Evolutionary conservation across 441 rosid species (phyloP).

Genomic region (Cnidoscolus chayamansa): DNA sequence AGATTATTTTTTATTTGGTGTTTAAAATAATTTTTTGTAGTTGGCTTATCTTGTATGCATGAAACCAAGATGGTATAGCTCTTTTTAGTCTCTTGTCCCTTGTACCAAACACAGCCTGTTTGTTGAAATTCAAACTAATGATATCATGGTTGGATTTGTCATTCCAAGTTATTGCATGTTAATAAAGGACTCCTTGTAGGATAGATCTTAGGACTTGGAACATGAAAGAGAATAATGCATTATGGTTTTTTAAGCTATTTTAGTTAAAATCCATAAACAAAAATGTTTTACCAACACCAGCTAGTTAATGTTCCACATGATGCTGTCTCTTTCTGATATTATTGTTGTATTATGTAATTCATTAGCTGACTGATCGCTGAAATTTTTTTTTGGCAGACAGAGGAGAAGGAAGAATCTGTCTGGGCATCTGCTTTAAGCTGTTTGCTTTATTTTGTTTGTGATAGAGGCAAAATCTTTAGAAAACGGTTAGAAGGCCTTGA

Average conservation of each 20-base stretch:
- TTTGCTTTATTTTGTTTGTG: constrained; percentile 90
- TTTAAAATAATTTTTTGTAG: too few species aligned
- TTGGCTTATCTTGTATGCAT: too few species aligned
- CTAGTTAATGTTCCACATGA: neutral
- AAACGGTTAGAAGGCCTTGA: constrained; percentile 86
- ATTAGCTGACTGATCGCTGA: constrained; percentile 24
- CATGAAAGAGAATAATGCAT: neutral
- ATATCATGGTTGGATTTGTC: neutral
- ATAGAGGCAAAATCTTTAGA: constrained; percentile 83
- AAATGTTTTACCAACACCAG: neutral
- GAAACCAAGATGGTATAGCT: too few species aligned
- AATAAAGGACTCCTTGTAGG: neutral
- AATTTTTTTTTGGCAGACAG: constrained; percentile 51
- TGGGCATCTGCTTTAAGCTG: constrained; percentile 99
- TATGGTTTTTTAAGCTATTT: neutral
- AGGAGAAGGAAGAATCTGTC: constrained; percentile 85
- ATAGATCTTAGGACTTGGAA: neutral
- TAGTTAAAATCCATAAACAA: neutral
- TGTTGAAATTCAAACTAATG: neutral
- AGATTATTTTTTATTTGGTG: too few species aligned
- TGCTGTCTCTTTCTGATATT: neutral
- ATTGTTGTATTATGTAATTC: neutral
- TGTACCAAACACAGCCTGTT: too few species aligned
- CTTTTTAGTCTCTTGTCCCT: too few species aligned
- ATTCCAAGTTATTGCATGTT: neutral